Percentiles rank a stretch among this genome's conserved stretches.
Conservation (phyloP, 495 filamentous ascomycete species). For the Lepidopterella palustris region DNA sequence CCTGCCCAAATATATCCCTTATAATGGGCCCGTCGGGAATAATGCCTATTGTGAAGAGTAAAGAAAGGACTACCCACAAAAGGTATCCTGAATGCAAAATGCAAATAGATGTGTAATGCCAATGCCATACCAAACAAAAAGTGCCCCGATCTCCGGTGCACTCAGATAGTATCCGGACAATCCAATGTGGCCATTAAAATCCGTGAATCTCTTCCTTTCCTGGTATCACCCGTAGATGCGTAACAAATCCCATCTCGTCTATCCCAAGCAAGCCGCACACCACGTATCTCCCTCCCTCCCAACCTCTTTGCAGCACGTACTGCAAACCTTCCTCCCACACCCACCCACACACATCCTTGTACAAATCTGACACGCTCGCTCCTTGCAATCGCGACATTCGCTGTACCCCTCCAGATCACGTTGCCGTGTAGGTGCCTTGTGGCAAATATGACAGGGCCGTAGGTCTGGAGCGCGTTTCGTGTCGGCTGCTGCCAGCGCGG, state of each 20-base stretch:
- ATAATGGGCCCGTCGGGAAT: too few relatives aligned
- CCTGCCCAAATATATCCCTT: too few relatives aligned
- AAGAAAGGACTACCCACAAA: too few relatives aligned
- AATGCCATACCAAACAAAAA: too few relatives aligned
- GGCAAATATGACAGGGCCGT: conserved; percentile 24
- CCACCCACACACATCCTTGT: conserved; percentile 11
- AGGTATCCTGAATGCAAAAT: too few relatives aligned
- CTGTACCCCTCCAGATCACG: conserved; percentile 20
- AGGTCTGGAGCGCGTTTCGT: conserved; percentile 7
- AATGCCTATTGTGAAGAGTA: too few relatives aligned
- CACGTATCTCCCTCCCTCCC: conserved; percentile 23
- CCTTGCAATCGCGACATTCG: conserved; percentile 15
- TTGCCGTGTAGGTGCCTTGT: conserved; percentile 16
- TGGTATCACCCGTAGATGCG: too few relatives aligned
- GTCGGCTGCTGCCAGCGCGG: neutral
- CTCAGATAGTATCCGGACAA: too few relatives aligned
- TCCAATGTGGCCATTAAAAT: too few relatives aligned
- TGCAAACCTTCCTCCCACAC: conserved; percentile 15
- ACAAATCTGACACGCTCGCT: conserved; percentile 25
- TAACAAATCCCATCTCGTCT: neutral
- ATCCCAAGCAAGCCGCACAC: conserved; percentile 4
- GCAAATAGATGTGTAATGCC: too few relatives aligned
- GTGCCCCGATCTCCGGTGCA: too few relatives aligned
- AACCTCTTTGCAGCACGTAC: conserved; percentile 23
- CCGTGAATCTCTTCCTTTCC: too few relatives aligned